Evolutionary conservation across 768 basidiomycete genomes (phyloP), one percentile per base, ranked within the genome.

Genomic region (Crepidotus variabilis): DNA sequence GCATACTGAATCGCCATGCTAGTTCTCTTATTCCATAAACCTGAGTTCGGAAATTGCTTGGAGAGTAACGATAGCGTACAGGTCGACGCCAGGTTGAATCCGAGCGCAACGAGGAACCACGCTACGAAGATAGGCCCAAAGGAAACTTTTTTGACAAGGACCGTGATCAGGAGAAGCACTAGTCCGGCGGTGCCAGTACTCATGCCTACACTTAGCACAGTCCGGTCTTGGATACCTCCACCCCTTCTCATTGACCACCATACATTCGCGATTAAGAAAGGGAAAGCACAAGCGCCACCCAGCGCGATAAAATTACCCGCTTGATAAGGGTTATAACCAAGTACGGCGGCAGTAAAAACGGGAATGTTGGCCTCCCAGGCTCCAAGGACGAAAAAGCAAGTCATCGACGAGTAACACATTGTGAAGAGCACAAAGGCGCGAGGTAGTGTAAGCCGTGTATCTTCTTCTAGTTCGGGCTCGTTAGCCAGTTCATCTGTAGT

Each of bases 251-350:
- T 76, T 2, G 84, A 81, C 57, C 83, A 70, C 65, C 80, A 67
- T 56, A 88, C 72, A 68, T 86, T 87, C 24, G 75, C 62, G 57
- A 87, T 72, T 53, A 88, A 82, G 75, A 89, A 87, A 2, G 87
- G 87, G 66, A 88, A 80, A 28, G 81, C 75, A 21, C 77, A 72
- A 23, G 81, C 70, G 9, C 85, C 87, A 16, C 86, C 86, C 10
- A 88, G 76, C 22, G 83, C 86, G 67, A 88, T 85, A 69, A 87
- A 83, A 69, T 87, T 87, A 7, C 84, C 87, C 2, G 86, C 83
- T 16, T 77, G 74, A 63, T 79, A 87, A 1, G 85, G 86, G 13
- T 80, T 77, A 75, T 81, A 86, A 62, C 75, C 65, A 63, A 86
- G 79, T 6, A 63, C 66, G 20, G 61, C 63, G 48, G 78, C 76